Conservation (phyloP, 1,139 yeast genomes). For the Geotrichum bryndzae region DNA sequence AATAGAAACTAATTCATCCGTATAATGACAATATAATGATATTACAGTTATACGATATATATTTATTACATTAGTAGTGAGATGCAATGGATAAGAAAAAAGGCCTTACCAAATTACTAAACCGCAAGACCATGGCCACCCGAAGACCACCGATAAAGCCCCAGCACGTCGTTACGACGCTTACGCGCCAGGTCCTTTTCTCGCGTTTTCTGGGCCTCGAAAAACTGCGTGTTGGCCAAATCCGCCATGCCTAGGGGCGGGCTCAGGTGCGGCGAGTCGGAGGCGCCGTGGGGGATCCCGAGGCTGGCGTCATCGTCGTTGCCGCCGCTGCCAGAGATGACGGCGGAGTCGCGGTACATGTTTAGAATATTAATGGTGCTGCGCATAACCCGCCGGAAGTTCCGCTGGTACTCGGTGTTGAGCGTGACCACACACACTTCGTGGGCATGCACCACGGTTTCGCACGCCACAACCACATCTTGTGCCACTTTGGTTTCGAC, state of each 20-base stretch:
- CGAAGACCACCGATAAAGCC: constrained; percentile 30
- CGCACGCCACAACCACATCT: constrained; percentile 34
- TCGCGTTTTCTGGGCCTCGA: not conserved
- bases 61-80: no score
- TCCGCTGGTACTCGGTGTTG: constrained; percentile 34
- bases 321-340: constrained; percentile 18
- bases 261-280: not conserved
- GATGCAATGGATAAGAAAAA: no score
- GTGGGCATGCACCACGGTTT: constrained; percentile 33
- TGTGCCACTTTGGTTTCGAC: constrained; percentile 31
- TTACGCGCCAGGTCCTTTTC: constrained; percentile 8
- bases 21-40: no score
- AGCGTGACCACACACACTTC: constrained; percentile 34
- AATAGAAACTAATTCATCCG: no score
- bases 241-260: constrained; percentile 6
- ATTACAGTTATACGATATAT: no score
- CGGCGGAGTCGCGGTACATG: constrained; percentile 22
- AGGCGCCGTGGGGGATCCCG: not conserved
- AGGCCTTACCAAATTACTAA: not conserved
- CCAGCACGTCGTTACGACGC: constrained; percentile 29
- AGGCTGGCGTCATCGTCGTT: not conserved
- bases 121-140: constrained; percentile 35
- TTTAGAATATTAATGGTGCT: constrained; percentile 31
- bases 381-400: constrained; percentile 31
- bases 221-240: constrained; percentile 14